phyloP scores from a whole-genome alignment of 2,329 filamentous ascomycete species.

The Didymella arachidicola region DNA sequence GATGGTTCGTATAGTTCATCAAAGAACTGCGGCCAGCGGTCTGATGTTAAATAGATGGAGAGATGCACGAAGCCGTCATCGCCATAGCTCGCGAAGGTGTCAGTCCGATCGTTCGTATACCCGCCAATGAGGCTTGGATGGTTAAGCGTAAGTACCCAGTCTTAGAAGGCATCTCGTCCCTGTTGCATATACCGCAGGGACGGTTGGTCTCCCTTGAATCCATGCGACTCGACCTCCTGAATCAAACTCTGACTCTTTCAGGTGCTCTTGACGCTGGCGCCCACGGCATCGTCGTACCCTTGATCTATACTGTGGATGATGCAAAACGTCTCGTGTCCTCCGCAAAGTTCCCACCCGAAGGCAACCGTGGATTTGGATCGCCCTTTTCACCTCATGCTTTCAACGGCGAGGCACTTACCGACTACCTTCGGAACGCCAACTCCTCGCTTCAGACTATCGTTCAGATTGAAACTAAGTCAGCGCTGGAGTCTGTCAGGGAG shows the following conservation, averaged over 20 bases:
- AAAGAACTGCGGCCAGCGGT: not conserved
- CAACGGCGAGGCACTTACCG: slow-evolving; percentile 50
- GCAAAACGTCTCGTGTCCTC: slow-evolving; percentile 60
- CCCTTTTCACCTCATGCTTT: slow-evolving; percentile 61
- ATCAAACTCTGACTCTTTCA: slow-evolving; percentile 22
- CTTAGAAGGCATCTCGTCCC: not conserved
- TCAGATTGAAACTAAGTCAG: slow-evolving; percentile 57
- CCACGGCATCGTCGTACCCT: slow-evolving; percentile 65
- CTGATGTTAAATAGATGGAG: slow-evolving; percentile 49
- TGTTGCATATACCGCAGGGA: not conserved
- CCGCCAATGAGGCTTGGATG: slow-evolving; percentile 68
- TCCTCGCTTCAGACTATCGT: slow-evolving; percentile 60
- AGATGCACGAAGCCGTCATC: slow-evolving; percentile 65
- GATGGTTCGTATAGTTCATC: slow-evolving; percentile 49
- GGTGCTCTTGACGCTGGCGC: slow-evolving; percentile 66
- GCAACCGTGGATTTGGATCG: slow-evolving; percentile 64
- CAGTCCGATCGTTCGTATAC: slow-evolving; percentile 57
- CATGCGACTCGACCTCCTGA: not conserved
- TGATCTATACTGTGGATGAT: slow-evolving; percentile 62
- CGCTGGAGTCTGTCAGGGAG: slow-evolving; percentile 52
- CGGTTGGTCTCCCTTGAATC: not conserved
- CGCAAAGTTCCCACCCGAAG: slow-evolving; percentile 64
- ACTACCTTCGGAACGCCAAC: slow-evolving; percentile 65
- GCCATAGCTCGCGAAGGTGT: slow-evolving; percentile 56
- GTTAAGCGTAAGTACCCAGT: slow-evolving; percentile 59